These are phyloP conservation scores for Fusarium protoensiforme DNA, from an alignment of 2,329 filamentous ascomycete genomes.

Conservation along the genomic window DNA sequence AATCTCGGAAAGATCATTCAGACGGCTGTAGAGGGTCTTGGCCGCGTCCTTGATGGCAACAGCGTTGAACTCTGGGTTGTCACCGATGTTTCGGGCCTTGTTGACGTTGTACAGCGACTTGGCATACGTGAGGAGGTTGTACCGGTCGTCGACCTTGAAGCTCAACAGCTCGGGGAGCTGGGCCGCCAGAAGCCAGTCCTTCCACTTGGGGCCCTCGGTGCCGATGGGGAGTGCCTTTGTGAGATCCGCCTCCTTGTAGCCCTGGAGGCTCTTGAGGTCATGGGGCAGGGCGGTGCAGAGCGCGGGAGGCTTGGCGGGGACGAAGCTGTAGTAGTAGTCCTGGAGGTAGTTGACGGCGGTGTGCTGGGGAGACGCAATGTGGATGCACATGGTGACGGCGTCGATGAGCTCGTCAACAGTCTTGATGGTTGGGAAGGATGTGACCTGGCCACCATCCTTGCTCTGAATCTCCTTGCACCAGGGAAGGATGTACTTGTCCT, in stretches of 20 bases:
- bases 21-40: neutral
- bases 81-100: neutral
- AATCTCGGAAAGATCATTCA: neutral
- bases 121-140: constrained; percentile 27
- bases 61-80: neutral
- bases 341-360: constrained; percentile 32
- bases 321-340: constrained; percentile 33
- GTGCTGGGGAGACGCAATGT: constrained; percentile 27
- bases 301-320: constrained; percentile 24
- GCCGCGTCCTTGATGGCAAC: neutral
- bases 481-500: neutral
- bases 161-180: constrained; percentile 24
- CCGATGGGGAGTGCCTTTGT: constrained; percentile 26
- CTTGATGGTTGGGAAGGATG: constrained; percentile 22
- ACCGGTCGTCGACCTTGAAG: constrained; percentile 25
- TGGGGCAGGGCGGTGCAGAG: constrained; percentile 16
- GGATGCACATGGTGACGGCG: constrained; percentile 32
- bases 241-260: constrained; percentile 21
- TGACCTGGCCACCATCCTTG: constrained; percentile 4
- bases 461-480: constrained; percentile 30
- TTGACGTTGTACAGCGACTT: neutral
- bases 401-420: constrained; percentile 29
- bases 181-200: constrained; percentile 25
- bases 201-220: constrained; percentile 20
- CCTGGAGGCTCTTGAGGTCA: constrained; percentile 1